Base-by-base conservation (phyloP, 169 alveolate species). In the Plasmodium cynomolgi region DNA sequence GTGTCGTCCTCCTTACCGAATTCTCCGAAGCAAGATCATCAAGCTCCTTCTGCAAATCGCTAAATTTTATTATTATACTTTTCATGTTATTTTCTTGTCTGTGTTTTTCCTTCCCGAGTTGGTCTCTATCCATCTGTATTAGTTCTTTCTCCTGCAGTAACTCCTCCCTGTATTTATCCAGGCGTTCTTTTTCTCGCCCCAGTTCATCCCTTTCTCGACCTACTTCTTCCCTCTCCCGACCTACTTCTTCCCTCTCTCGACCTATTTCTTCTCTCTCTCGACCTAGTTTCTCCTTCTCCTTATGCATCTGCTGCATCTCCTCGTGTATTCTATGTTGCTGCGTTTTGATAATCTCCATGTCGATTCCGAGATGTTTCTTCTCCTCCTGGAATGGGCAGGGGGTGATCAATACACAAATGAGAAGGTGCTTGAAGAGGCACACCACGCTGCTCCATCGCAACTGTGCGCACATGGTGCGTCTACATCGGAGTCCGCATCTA, bases 41-140 rank as follows among this genome's bases (percentile, higher is more conserved):
- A 15, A 72, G 81, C 39, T 73, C 79, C 58, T 84, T 84, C 62
- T 84, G 74, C 41, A 84, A 74, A 7, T 84, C 37, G n/a, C 1
- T 41, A 84, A 47, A 62, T 75, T 73, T 84, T 44, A 62, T 23
- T 2, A 84, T 74, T 39, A 84, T 84, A 47, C 33, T 84, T 50
- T 84, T 84, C 80, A 73, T 74, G 29, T 84, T 75, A n/a, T 84
- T 73, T 39, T 84, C 93, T 37, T 73, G 82, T 74, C 75, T 20
- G 9, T 84, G 31, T 50, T 33, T 84, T 44, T 84, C 93, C 62
- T 74, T 84, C 15, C 62, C 84, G 26, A 84, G 20, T 84, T 73
- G 34, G 29, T 84, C 93, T 72, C 34, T 84, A 39, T 72, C 26
- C 54, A 8, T 72, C 54, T 84, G 75, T 71, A 84, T 37, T 15